A percentile compares a stretch with the other conserved stretches of the same genome.
Conservation (phyloP, 768 basidiomycete genomes). For the Pisolithus marmoratus region DNA sequence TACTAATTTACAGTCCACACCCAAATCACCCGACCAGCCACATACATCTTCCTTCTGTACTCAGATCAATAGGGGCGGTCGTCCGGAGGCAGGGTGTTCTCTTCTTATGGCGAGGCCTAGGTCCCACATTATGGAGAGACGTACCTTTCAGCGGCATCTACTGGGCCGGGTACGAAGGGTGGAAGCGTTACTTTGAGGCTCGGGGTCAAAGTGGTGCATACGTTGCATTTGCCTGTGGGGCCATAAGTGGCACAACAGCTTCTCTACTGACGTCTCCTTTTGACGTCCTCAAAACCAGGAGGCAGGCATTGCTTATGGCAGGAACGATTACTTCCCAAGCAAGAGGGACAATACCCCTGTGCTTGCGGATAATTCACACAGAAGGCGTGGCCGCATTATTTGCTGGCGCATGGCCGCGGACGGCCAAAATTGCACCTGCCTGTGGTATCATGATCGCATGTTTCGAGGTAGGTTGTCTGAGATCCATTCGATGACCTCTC, state of each 20-base stretch:
- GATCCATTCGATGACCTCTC: constrained; percentile 4
- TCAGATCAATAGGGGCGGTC: constrained; percentile 53
- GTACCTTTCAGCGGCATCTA: constrained; percentile 97
- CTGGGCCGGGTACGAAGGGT: constrained; percentile 91
- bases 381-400: constrained; percentile 80
- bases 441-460: constrained; percentile 98
- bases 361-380: constrained; percentile 62
- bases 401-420: constrained; percentile 79
- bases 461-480: constrained; percentile 62
- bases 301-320: constrained; percentile 78
- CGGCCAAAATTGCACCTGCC: constrained; percentile 94
- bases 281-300: constrained; percentile 92
- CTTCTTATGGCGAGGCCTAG: constrained; percentile 86
- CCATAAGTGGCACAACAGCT: constrained; percentile 79
- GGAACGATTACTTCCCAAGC: constrained; percentile 32
- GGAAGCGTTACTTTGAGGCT: constrained; percentile 59
- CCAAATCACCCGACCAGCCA: constrained; percentile 59
- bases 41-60: constrained; percentile 74
- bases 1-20: constrained; percentile 90
- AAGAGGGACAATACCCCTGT: constrained; percentile 56
- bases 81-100: constrained; percentile 59
- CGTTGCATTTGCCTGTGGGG: constrained; percentile 86
- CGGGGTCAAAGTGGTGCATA: constrained; percentile 51
- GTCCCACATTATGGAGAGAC: constrained; percentile 92
- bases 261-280: constrained; percentile 91